Evolutionary conservation across 129 eudicot species (phyloP).

Genomic region (Saposhnikovia divaricata): DNA sequence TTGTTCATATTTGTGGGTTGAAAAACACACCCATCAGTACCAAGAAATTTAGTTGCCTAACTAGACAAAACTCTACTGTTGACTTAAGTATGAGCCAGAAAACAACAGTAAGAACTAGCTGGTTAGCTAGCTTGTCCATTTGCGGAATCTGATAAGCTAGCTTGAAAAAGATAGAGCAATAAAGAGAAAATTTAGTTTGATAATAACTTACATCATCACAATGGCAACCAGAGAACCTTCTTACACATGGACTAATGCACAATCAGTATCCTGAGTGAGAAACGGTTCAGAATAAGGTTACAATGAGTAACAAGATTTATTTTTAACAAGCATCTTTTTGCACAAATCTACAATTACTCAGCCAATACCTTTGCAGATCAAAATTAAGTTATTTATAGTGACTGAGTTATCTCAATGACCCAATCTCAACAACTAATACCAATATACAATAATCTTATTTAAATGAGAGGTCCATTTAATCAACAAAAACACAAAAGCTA

Average conservation of each 20-base stretch:
- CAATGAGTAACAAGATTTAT: not conserved
- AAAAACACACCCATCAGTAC: no score
- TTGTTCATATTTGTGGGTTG: no score
- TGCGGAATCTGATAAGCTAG: not conserved
- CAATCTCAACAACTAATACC: not conserved
- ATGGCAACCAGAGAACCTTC: not conserved
- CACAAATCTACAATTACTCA: not conserved
- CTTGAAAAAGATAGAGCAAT: not conserved
- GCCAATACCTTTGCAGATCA: not conserved
- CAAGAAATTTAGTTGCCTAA: no score
- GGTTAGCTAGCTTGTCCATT: not conserved
- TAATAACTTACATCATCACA: not conserved
- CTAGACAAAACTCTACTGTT: no score
- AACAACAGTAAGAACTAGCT: no score
- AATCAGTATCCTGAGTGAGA: not conserved
- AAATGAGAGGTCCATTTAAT: not conserved
- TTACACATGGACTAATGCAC: not conserved
- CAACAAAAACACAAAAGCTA: not conserved
- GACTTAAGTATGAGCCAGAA: no score
- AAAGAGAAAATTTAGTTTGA: not conserved
- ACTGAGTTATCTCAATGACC: not conserved
- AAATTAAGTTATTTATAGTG: not conserved
- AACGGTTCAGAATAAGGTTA: not conserved
- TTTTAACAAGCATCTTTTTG: not conserved
- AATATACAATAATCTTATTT: not conserved